Base-by-base conservation (phyloP, 192 early-diverging fungal genomes). In the Linnemannia elongata region DNA sequence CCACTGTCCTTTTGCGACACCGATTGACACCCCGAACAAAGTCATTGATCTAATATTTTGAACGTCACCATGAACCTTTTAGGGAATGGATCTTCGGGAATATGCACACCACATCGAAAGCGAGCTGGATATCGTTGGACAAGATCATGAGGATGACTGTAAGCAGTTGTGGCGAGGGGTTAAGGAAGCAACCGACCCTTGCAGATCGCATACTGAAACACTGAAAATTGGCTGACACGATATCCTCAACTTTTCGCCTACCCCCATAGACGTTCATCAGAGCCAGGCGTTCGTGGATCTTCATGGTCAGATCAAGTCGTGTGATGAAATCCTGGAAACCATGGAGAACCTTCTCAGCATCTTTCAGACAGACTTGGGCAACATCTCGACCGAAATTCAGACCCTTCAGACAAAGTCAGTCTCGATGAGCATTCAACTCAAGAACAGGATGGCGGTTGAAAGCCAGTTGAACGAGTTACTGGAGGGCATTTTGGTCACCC, bases 311-410 rank as follows among this genome's bases (percentile, higher is more conserved):
- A 94, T 95, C 74, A 89, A 90, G 77, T 90, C 91, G n/a, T 96
- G 96, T 79, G 96, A 96, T 84, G 89, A 91, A 75, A 93, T 98
- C 52, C 89, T 99, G 44, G 94, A 88, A 30, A 92, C 92, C 41
- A 98, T 99, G 97, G 97, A 98, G 76, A 89, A 90, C 42, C 88
- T 97, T 30, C 90, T 99, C 55, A 93, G 89, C 52, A 95, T 94
- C 45, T 99, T 98, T 82, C 96, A 99, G 75, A 92, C 91, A 55
- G 96, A 97, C 82, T 91, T 99, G 27, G 97, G 97, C 35, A 94
- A 93, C 47, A 97, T 99, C 45, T 96, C 94, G 78, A 90, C 90
- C 47, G 97, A 98, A 77, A 99, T 99, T 72, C 92, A 94, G 80
- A 94, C 90, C 17, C 87, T 99, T 66, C 97, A 99, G 84, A 93